These are phyloP conservation scores for Ceratocystis alfenasii DNA, from an alignment of 2,329 filamentous ascomycete genomes.

Conservation along the genomic window DNA sequence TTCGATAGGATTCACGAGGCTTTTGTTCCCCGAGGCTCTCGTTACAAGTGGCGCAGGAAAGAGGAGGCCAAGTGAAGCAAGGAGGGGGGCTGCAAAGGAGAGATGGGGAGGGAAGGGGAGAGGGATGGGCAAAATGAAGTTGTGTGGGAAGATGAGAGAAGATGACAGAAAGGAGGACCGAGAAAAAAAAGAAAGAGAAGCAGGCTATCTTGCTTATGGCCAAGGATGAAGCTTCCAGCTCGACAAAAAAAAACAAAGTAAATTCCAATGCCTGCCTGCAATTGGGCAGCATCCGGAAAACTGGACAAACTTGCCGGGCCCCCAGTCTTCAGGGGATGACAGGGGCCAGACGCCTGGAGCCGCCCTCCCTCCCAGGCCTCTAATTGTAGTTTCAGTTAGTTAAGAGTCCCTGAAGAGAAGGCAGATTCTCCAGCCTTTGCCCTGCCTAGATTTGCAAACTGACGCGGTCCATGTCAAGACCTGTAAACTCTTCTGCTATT, in stretches of 20 bases:
- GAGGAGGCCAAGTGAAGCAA: neutral
- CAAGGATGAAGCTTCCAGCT: conserved; percentile 7
- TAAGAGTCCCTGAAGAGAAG: neutral
- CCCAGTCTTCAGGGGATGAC: conserved; percentile 1
- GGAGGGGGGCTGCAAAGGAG: neutral
- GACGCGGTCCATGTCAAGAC: too few relatives aligned
- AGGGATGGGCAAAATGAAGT: neutral
- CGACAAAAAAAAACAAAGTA: conserved; percentile 3
- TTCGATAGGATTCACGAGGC: conserved; percentile 1
- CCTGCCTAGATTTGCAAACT: too few relatives aligned
- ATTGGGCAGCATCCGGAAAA: conserved; percentile 11
- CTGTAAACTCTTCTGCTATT: too few relatives aligned
- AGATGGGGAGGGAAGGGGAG: neutral
- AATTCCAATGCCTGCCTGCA: conserved; percentile 4
- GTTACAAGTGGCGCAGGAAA: conserved; percentile 8
- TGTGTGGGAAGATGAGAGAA: neutral
- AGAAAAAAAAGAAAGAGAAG: neutral
- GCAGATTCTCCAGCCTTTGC: neutral
- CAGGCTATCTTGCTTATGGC: conserved; percentile 1
- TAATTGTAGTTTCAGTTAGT: conserved; percentile 10
- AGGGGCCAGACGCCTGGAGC: conserved; percentile 3
- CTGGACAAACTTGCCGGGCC: conserved; percentile 5
- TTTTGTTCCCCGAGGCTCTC: neutral
- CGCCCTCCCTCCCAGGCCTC: conserved; percentile 7
- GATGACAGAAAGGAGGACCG: neutral